Percentiles rank a stretch among this genome's conserved stretches.
phyloP scores from a whole-genome alignment of 129 eudicot genomes.

The Ambrosia trifida region DNA sequence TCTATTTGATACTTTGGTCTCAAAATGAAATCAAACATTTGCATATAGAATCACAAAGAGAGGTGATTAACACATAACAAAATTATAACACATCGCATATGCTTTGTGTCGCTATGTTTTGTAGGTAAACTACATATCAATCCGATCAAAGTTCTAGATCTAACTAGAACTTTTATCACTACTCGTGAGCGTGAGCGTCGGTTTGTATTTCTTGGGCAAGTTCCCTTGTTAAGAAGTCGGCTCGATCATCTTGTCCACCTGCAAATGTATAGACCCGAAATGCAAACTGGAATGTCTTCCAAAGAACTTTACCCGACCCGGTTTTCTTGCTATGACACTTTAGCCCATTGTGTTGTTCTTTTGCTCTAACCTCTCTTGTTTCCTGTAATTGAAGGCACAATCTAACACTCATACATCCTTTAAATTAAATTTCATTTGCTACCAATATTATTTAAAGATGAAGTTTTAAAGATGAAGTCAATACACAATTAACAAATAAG shows the following conservation, averaged over 20 bases:
- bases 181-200: slow-evolving; percentile 33
- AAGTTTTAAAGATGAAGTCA: neutral
- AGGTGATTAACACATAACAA: neutral
- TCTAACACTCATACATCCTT: neutral
- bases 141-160: neutral
- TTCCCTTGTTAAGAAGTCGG: slow-evolving; percentile 68
- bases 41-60: slow-evolving; percentile 8
- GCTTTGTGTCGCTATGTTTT: neutral
- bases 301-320: slow-evolving; percentile 55
- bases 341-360: slow-evolving; percentile 17
- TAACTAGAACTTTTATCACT: neutral
- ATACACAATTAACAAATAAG: neutral
- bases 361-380: slow-evolving; percentile 44
- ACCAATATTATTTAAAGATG: neutral
- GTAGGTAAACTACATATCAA: neutral
- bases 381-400: slow-evolving; percentile 44
- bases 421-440: neutral
- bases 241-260: slow-evolving; percentile 91
- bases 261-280: slow-evolving; percentile 78
- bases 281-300: slow-evolving; percentile 92
- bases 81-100: neutral
- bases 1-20: neutral
- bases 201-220: slow-evolving; percentile 70
- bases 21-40: slow-evolving; percentile 6
- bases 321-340: slow-evolving; percentile 45